A percentile compares a stretch with the other conserved stretches of the same genome.
Evolutionary conservation across 2,329 filamentous ascomycete genomes (phyloP).

Genomic region (Colletotrichum sp.): DNA sequence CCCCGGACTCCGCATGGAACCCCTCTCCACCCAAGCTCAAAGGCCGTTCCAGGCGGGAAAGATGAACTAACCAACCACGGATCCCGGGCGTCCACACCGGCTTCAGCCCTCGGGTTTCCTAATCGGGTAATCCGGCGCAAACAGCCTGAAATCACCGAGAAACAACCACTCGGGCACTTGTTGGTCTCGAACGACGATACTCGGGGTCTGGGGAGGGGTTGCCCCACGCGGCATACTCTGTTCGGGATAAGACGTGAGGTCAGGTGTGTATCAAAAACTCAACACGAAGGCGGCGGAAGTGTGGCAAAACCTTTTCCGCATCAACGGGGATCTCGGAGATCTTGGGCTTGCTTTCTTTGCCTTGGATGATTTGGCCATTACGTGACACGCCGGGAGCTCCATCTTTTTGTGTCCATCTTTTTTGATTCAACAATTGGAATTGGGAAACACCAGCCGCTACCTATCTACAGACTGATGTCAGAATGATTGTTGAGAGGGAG

Average conservation of each 20-base stretch:
- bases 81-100: not conserved
- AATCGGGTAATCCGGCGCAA: slow-evolving; percentile 15
- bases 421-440: not conserved
- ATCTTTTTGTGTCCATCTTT: not conserved
- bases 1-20: not conserved
- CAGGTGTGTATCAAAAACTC: not conserved
- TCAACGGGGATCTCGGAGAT: not conserved
- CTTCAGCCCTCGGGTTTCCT: slow-evolving; percentile 7
- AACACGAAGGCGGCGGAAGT: not conserved
- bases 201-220: not conserved
- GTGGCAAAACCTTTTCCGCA: not conserved
- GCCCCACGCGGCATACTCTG: not conserved
- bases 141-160: not conserved
- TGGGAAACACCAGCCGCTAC: not conserved
- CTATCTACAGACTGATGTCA: not conserved
- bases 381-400: not conserved
- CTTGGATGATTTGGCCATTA: not conserved
- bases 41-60: not conserved
- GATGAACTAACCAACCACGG: not conserved
- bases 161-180: not conserved
- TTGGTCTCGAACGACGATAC: not conserved
- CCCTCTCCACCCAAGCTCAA: not conserved
- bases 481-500: not conserved
- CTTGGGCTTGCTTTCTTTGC: not conserved
- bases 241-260: not conserved